Percentiles rank a stretch among this genome's conserved stretches.
Evolutionary conservation across 805 yeast genomes (phyloP).

Genomic region (Starmerella vaccinii): DNA sequence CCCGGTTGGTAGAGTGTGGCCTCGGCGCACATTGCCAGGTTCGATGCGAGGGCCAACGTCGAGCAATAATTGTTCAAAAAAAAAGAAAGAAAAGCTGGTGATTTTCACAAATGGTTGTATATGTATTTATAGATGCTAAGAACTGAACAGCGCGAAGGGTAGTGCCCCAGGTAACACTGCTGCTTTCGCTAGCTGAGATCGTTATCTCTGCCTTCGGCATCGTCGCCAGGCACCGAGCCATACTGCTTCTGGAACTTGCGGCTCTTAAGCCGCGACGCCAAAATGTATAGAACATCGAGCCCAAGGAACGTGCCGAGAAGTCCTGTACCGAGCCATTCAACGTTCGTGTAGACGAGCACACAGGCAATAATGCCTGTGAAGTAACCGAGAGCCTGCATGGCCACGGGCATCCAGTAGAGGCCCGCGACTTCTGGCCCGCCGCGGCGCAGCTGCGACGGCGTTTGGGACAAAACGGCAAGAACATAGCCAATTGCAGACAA

Average conservation of each 20-base stretch:
- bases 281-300: slow-evolving; percentile 2
- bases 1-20: no score
- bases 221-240: slow-evolving; percentile 9
- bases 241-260: slow-evolving; percentile 4
- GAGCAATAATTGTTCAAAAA: no score
- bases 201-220: not conserved
- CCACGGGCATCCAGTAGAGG: slow-evolving; percentile 20
- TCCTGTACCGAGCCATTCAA: slow-evolving; percentile 21
- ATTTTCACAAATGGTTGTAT: no score
- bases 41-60: no score
- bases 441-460: slow-evolving; percentile 4
- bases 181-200: not conserved
- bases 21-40: no score
- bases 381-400: slow-evolving; percentile 23
- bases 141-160: no score
- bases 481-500: not conserved
- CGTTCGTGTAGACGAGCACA: slow-evolving; percentile 16
- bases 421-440: slow-evolving; percentile 15
- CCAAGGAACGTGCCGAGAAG: slow-evolving; percentile 5
- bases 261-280: not conserved
- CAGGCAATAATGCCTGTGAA: slow-evolving; percentile 15
- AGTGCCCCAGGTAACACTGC: no score
- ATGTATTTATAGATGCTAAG: not conserved
- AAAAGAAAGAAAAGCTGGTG: no score
- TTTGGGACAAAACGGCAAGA: not conserved